Percentiles rank a stretch among this genome's conserved stretches.
Conservation (phyloP, 148 eudicot species). For the Oxyria digyna region DNA sequence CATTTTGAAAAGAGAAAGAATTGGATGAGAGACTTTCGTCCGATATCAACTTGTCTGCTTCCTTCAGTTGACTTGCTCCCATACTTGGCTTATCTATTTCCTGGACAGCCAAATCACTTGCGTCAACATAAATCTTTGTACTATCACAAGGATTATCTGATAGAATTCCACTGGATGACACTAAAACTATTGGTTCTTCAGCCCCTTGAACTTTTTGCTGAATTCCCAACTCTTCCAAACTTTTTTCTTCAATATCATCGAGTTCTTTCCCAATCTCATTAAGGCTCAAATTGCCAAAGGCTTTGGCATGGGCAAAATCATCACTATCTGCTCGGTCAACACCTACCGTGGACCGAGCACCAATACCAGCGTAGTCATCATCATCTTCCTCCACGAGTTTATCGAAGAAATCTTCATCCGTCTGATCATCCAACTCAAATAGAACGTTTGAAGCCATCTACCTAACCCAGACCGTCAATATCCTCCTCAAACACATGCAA, state of each 20-base stretch:
- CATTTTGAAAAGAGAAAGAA: conserved; percentile 33
- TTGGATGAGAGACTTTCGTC: conserved; percentile 13
- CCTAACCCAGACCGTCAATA: conserved; percentile 20
- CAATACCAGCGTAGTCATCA: conserved; percentile 33
- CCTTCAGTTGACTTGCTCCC: conserved; percentile 16
- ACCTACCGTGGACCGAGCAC: conserved; percentile 10
- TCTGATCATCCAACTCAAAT: conserved; percentile 84
- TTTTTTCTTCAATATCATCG: conserved; percentile 15
- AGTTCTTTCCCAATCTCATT: conserved; percentile 17
- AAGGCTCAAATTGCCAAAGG: conserved; percentile 45
- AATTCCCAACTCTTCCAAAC: background rate
- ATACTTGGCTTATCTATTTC: conserved; percentile 6
- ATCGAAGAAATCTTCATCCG: conserved; percentile 94
- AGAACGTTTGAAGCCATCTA: conserved; percentile 70
- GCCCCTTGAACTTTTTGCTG: background rate
- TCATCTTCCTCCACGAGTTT: conserved; percentile 76
- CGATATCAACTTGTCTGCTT: background rate
- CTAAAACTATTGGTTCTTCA: background rate
- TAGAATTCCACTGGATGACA: background rate
- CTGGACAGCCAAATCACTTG: conserved; percentile 5
- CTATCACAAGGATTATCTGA: background rate
- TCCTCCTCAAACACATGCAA: conserved; percentile 6
- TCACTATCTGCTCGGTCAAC: conserved; percentile 21
- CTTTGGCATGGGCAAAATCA: conserved; percentile 29
- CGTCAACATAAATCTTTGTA: conserved; percentile 4